Evolutionary conservation across 305 asterid genomes (phyloP).

Genomic region (Ilex paraguariensis): DNA sequence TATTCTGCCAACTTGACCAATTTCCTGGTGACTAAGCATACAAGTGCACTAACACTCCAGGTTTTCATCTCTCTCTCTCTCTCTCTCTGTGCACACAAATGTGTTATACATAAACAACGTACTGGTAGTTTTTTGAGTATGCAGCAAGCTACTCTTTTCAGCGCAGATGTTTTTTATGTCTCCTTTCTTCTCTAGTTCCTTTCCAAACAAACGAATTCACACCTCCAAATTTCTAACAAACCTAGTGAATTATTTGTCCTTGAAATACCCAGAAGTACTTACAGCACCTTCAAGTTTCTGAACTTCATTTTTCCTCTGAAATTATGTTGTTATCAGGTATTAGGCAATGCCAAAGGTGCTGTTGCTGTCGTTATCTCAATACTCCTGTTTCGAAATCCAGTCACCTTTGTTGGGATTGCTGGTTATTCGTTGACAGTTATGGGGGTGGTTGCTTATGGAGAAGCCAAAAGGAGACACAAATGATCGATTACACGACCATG

Average conservation of each 20-base stretch:
- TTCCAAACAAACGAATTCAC: no score
- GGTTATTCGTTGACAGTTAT: slow-evolving; percentile 85
- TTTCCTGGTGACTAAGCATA: slow-evolving; percentile 93
- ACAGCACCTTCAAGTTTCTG: not conserved
- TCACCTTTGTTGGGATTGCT: slow-evolving; percentile 73
- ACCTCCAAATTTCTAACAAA: no score
- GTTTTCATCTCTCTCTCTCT: slow-evolving; percentile 30
- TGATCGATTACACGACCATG: slow-evolving; percentile 20
- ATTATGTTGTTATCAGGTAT: slow-evolving; percentile 39
- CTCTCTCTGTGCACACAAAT: not conserved
- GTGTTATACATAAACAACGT: no score
- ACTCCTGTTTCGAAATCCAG: slow-evolving; percentile 79
- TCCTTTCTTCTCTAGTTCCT: no score
- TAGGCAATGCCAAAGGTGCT: slow-evolving; percentile 95
- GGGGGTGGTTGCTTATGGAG: slow-evolving; percentile 96
- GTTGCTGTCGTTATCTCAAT: slow-evolving; percentile 93
- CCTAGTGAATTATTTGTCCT: no score
- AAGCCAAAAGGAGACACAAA: slow-evolving; percentile 70
- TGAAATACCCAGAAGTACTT: no score
- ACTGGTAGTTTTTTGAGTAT: no score
- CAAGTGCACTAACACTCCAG: slow-evolving; percentile 97
- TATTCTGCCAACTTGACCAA: slow-evolving; percentile 92
- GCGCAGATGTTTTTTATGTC: no score
- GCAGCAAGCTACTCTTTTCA: no score
- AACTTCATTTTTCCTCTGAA: slow-evolving; percentile 1